Conservation (phyloP, 768 basidiomycete species). For the Kwoniella heveanensis region DNA sequence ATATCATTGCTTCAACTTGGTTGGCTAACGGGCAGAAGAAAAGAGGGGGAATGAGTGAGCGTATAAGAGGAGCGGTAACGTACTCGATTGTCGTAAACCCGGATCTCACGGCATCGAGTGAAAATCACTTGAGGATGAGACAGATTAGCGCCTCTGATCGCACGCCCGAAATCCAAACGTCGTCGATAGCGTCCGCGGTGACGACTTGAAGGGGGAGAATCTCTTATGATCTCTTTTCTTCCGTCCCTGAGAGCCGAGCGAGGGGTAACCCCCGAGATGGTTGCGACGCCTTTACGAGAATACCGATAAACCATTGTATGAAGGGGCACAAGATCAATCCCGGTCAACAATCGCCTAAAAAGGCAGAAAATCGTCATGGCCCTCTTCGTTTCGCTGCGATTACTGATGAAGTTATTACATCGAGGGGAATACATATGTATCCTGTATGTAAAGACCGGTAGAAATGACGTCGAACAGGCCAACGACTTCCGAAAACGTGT, state of each 20-base stretch:
- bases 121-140: background rate
- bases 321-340: background rate
- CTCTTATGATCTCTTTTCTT: background rate
- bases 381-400: no score
- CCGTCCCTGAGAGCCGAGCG: slow-evolving; percentile 1
- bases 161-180: background rate
- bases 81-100: background rate
- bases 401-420: no score
- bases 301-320: background rate
- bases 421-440: background rate
- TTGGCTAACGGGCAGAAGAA: background rate
- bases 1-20: background rate
- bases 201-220: background rate
- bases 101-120: slow-evolving; percentile 6
- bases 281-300: background rate
- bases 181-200: background rate
- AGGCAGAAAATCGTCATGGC: background rate
- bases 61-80: background rate
- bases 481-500: background rate
- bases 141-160: background rate
- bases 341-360: background rate
- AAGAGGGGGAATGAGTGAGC: no score
- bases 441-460: background rate
- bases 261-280: background rate
- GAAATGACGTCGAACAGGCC: background rate